Base-by-base conservation (phyloP, 176 grass and related monocot genomes). In the Avena insularis region DNA sequence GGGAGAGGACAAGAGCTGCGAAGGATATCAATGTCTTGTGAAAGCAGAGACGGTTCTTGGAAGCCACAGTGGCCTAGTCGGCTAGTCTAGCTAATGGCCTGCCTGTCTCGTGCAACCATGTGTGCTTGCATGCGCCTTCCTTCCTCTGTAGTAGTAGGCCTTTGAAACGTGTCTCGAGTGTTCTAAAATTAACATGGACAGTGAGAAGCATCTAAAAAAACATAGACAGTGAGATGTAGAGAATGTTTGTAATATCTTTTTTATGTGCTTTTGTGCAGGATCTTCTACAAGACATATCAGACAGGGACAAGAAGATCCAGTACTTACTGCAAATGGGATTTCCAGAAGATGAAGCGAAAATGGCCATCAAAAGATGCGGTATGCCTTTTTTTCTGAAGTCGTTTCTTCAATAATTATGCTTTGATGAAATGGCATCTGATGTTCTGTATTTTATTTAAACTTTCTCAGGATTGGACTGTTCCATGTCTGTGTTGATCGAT, bases 331-430 rank as follows among this genome's bases (percentile, higher is more conserved):
- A 87, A 48, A 93, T 98, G 91, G 95, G 95, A 15, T 98, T 92
- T 87, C 74, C 83, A n/a, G 84, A 90, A 70, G 78, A 90, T 16
- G 93, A 93, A 71, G 90, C 81, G 6, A 81, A 70, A 50, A 65
- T 85, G 78, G 91, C 95, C 15, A 80, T 98, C 40, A 27, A 68
- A 38, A 98, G 93, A 98, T 98, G 95, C 6, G 95, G 95, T 98
- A 89, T 69, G 63, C 80, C 43, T 86, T 48, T 89, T 54, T 54
- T 27, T 21, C 54, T 78, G 11, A 69, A 85, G 31, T 40, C 66
- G 47, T 13, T 85, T 17, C 10, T 83, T 12, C 61, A 19, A 69
- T 36, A 56, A 55, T 76, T 25, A 53, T 45, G 45, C 31, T 70
- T 54, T 33, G 4, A 77, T 33, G 25, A 46, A 40, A 75, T 14